Base-by-base conservation (phyloP, 768 basidiomycete genomes). In the Roridomyces roridus region DNA sequence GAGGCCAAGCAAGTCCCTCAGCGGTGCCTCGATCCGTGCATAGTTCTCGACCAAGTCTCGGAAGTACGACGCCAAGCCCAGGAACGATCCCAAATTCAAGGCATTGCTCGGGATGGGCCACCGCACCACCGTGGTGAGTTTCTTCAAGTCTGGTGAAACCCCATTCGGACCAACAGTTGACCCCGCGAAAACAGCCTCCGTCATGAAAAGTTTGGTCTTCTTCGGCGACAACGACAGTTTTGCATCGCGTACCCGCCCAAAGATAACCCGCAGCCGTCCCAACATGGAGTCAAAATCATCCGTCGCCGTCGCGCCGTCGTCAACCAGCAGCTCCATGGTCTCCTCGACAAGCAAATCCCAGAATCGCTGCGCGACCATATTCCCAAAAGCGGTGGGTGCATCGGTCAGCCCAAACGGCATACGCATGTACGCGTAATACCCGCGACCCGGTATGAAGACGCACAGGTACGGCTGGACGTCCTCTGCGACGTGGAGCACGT, bases 381-480 rank as follows among this genome's bases (percentile, higher is more conserved):
- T 23, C 3, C 61, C 65, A 48, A 77, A 79, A 5, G 65, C 68
- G 0, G 74, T 66, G 8, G 77, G 78, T 2, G 74, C 73, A 0
- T 75, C 79, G 0, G 71, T 74, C 0, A 79, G 44, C 0, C 79
- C 78, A 54, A 80, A 78, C 0, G 75, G 78, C 73, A 81, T 77
- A 0, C 67, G 26, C 2, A 49, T 36, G 37, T 75, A 79, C 8
- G 53, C 50, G 40, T 73, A 76, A 43, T 72, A 77, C 0, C 79
- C 79, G 1, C 62, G n/a, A 0, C 76, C 77, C 49, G 71, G 70
- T 0, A 77, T 67, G 35, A 75, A 77, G 53, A 80, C 77, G 8
- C 61, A 64, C 0, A 74, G 60, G 51, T 72, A 73, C 6, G 70
- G 70, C 39, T 62, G 57, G 3, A 60, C 51, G 8, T 60, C 67